Evolutionary conservation across 306 rosid genomes (phyloP), one percentile per base, ranked within the genome.

Genomic region (Crotalaria pallida): DNA sequence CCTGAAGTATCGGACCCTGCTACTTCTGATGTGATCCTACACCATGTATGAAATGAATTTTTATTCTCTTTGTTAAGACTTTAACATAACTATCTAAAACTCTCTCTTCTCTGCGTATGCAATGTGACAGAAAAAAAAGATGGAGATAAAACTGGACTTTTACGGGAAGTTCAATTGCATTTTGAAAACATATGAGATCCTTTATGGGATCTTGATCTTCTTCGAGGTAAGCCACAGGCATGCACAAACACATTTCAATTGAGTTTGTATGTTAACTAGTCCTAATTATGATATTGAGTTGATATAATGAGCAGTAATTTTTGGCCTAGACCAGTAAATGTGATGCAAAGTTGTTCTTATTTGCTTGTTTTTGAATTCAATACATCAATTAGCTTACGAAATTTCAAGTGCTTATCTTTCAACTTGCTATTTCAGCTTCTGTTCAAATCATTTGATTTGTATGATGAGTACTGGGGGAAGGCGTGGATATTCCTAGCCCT

Each of bases 401-500:
- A 12, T 11, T 27, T n/a, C n/a, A n/a, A n/a, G n/a, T n/a, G n/a
- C n/a, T n/a, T n/a, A n/a, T n/a, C n/a, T n/a, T n/a, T n/a, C n/a
- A n/a, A 47, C 21, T 45, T 69, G 3, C 67, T 73, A n/a, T n/a
- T n/a, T n/a, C n/a, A n/a, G n/a, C 26, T 44, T 86, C 79, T 95
- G 69, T 85, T 86, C 86, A 92, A 92, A 69, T 84, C 92, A 38
- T 87, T 82, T 22, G 96, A 92, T 65, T 59, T 84, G 23, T 92
- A 92, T 90, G 89, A 89, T 19, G 92, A 92, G 90, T 80, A 78
- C 67, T 92, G 98, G 98, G 92, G 81, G 67, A 86, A 87, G 71
- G 98, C 98, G 2, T 92, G 96, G 98, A 84, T 92, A 78, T 74
- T 92, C 84, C 96, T 96, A 38, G 98, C 96, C 79, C 89, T 92